Base-by-base conservation (phyloP, 208 protist species). In the Leishmania guyanensis region DNA sequence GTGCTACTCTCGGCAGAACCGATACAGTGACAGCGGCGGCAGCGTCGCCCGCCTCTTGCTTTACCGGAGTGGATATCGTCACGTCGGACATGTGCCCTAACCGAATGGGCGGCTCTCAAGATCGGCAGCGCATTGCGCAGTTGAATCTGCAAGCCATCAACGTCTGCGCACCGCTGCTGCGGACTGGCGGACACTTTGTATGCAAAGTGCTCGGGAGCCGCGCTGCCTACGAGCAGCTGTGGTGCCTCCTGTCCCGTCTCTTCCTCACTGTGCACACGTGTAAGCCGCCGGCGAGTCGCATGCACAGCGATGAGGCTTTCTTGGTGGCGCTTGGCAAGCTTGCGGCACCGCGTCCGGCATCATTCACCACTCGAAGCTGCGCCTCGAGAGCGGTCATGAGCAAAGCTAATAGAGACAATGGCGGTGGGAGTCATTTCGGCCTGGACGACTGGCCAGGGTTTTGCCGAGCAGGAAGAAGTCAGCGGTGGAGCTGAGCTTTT, bases 31-130 rank as follows among this genome's bases (percentile, higher is more conserved):
- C 68, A 5, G 8, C n/a, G 10, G 53, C 39, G 9, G 29, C 33
- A 2, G 5, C 68, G 36, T 58, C 36, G 5, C 43, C 58, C 75
- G 76, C 70, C 36, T 33, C 73, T 51, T 39, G 81, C 70, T 54
- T 69, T 8, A 69, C 81, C 46, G 51, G 70, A 12, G 84, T 96
- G 9, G 89, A 95, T 79, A 85, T 96, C 33, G 80, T 96, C n/a
- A 94, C 89, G 48, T 95, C 92, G 16, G 93, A 97, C 78, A 95
- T 97, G 91, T 97, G 93, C 78, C 92, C 92, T 9, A 97, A 97
- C 71, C 89, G 93, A 5, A 86, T 89, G 80, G 93, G 93, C 8
- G 89, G 90, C 46, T 80, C 81, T 3, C 79, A 87, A 73, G 93
- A 97, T 76, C 86, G 93, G 9, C 91, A 97, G 78, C 91, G 93